Evolutionary conservation across 306 rosid genomes (phyloP).

Genomic region (Sphenostylis stenocarpa): DNA sequence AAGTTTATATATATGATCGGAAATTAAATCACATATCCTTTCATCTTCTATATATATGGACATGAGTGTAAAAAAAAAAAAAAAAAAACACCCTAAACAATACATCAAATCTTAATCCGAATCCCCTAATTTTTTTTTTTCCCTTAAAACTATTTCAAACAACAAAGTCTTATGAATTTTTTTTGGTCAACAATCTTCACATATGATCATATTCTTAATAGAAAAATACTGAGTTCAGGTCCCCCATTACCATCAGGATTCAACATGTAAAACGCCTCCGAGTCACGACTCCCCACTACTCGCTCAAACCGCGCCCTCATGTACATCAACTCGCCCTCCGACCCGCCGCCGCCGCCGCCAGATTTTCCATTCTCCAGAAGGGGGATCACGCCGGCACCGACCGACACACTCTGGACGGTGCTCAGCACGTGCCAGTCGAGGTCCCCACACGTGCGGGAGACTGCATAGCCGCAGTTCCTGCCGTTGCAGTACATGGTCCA

Average conservation of each 20-base stretch:
- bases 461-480: slow-evolving; percentile 66
- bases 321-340: slow-evolving; percentile 87
- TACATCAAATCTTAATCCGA: slow-evolving; percentile 16
- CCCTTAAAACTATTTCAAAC: slow-evolving; percentile 21
- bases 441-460: slow-evolving; percentile 69
- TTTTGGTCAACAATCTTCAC: not conserved
- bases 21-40: not conserved
- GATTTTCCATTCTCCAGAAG: slow-evolving; percentile 46
- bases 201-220: slow-evolving; percentile 59
- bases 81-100: not conserved
- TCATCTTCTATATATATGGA: slow-evolving; percentile 18
- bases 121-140: slow-evolving; percentile 1
- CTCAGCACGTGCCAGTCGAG: slow-evolving; percentile 66
- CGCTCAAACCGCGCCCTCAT: slow-evolving; percentile 94
- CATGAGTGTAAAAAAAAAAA: not conserved
- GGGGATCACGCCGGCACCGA: slow-evolving; percentile 93
- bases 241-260: slow-evolving; percentile 91
- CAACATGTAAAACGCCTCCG: slow-evolving; percentile 95
- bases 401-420: slow-evolving; percentile 75
- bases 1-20: not conserved
- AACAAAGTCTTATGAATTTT: not conserved
- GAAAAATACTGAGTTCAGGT: slow-evolving; percentile 91
- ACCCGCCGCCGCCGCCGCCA: not conserved
- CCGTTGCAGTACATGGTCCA: slow-evolving; percentile 98
- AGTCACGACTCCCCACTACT: slow-evolving; percentile 95